phyloP scores from a whole-genome alignment of 306 rosid genomes.

The Vigna hirtella region DNA sequence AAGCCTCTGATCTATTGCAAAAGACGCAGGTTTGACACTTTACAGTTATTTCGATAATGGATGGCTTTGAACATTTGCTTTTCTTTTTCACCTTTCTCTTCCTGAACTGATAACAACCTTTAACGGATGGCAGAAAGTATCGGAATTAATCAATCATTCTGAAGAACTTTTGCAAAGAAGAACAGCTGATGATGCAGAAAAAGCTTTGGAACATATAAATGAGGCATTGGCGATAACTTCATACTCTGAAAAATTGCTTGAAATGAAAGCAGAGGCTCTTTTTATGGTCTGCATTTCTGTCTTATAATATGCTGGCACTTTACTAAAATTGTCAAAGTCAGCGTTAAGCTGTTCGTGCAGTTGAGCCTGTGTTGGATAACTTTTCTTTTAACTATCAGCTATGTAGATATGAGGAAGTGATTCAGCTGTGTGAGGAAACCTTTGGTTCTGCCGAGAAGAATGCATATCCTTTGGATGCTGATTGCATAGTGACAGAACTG shows the following conservation, averaged over 20 bases:
- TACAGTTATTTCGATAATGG: neutral
- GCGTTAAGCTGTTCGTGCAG: neutral
- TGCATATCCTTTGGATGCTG: conserved; percentile 3
- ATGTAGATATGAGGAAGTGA: conserved; percentile 20
- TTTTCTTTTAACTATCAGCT: conserved; percentile 12
- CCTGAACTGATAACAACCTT: neutral
- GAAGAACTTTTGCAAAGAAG: conserved; percentile 25
- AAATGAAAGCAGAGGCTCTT: conserved; percentile 30
- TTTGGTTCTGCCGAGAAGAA: conserved; percentile 7
- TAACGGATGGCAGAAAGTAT: conserved; percentile 4
- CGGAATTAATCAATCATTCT: conserved; percentile 21
- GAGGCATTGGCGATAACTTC: conserved; percentile 18
- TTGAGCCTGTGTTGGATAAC: conserved; percentile 14
- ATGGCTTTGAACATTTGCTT: neutral
- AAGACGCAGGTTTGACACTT: conserved; percentile 18
- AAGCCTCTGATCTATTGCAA: conserved; percentile 19
- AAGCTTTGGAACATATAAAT: conserved; percentile 8
- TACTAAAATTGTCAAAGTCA: neutral
- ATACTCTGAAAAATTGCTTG: conserved; percentile 14
- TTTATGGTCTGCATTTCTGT: conserved; percentile 21
- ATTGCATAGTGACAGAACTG: conserved; percentile 7
- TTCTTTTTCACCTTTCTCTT: conserved; percentile 1
- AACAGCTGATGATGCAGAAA: conserved; percentile 7
- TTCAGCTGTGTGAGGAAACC: conserved; percentile 25
- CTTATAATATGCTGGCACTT: conserved; percentile 7